Evolutionary conservation across 169 alveolate genomes (phyloP), one percentile per base, ranked within the genome.

Genomic region (Plasmodium falciparum): DNA sequence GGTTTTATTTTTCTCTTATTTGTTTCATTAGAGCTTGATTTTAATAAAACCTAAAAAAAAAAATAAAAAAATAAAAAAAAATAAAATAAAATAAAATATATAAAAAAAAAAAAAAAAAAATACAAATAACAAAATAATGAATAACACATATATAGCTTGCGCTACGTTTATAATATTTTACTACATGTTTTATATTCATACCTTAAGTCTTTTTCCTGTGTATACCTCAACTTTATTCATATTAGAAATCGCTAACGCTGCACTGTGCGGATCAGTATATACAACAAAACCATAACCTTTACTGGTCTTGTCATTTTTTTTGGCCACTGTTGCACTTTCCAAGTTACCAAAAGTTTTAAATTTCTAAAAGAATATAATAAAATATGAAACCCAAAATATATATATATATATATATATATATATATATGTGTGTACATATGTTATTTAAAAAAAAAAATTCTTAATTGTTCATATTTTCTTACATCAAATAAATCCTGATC

Each of bases 271-370:
- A 86, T 93, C 95, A 74, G 96, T 98, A 88, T 93, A 97, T 45
- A 96, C 95, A 26, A 96, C 94, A 91, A 97, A 97, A 0, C 98
- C 99, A 71, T 94, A 97, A 12, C 99, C 99, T 22, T 80, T 80
- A 80, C 91, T 80, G 11, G 91, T 67, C 59, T 80, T 80, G 72
- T 80, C 91, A 80, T 80, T 80, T 56, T 80, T 80, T 56, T 69
- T 80, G 39, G 91, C 91, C 4, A 80, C 91, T 9, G 78, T 80
- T 11, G 91, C 91, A 56, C 91, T 80, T 52, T 80, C 91, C 52
- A 80, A 45, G 70, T 80, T 80, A 39, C 91, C 91, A 62, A 80
- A 80, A 20, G 80, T 33, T 80, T 80, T 80, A 54, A 80, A 80
- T 80, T 80, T 59, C 91, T 80, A 15, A 5, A 47, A 58, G 59